Evolutionary conservation across 1,139 yeast genomes (phyloP).

Genomic region (Nakaseomyces uthaithaninus): DNA sequence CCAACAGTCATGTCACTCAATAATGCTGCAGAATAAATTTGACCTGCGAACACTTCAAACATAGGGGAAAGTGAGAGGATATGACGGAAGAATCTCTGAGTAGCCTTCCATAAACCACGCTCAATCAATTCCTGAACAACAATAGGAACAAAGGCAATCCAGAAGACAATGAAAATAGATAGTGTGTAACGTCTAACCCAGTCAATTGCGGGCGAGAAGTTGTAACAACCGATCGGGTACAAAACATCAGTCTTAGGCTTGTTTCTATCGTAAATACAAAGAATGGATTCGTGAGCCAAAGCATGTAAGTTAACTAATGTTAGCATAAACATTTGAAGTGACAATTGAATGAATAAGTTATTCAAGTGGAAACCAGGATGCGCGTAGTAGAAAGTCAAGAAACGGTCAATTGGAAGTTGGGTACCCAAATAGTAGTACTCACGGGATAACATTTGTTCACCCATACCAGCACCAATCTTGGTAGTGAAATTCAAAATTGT

Average conservation of each 20-base stretch:
- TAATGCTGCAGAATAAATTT: slow-evolving; percentile 87
- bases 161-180: slow-evolving; percentile 97
- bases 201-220: slow-evolving; percentile 79
- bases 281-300: slow-evolving; percentile 79
- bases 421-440: slow-evolving; percentile 97
- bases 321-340: slow-evolving; percentile 87
- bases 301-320: slow-evolving; percentile 87
- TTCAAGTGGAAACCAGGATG: slow-evolving; percentile 99
- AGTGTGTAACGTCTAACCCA: slow-evolving; percentile 97
- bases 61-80: slow-evolving; percentile 84
- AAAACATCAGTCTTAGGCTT: slow-evolving; percentile 78
- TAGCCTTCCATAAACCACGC: slow-evolving; percentile 95
- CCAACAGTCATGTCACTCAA: slow-evolving; percentile 91
- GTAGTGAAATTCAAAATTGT: slow-evolving; percentile 97
- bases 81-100: slow-evolving; percentile 85
- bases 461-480: slow-evolving; percentile 99
- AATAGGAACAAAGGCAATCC: slow-evolving; percentile 92
- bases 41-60: slow-evolving; percentile 98
- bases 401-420: slow-evolving; percentile 92
- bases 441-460: slow-evolving; percentile 97
- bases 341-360: slow-evolving; percentile 89
- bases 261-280: slow-evolving; percentile 77
- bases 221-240: slow-evolving; percentile 90
- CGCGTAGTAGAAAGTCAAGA: slow-evolving; percentile 94
- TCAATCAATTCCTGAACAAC: slow-evolving; percentile 95